A percentile compares a stretch with the other conserved stretches of the same genome.
Conservation (phyloP, 208 protist genomes). For the Trypanosoma mega region DNA sequence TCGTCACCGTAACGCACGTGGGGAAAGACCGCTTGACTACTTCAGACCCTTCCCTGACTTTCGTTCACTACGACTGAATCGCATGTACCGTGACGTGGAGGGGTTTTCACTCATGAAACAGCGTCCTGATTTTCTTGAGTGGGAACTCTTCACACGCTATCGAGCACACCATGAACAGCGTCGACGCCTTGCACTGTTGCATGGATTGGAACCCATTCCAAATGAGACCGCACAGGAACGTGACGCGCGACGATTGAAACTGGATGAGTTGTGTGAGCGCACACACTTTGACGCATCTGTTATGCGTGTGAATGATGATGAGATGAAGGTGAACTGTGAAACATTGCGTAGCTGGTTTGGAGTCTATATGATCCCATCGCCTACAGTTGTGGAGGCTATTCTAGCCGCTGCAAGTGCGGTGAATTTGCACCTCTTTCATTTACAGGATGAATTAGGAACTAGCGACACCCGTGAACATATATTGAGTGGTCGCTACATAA, state of each 20-base stretch:
- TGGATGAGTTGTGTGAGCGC: conserved; percentile 83
- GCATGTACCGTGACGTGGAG: conserved; percentile 83
- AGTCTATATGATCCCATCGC: conserved; percentile 82
- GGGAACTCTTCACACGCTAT: conserved; percentile 90
- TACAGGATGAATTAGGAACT: conserved; percentile 53
- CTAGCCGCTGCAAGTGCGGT: conserved; percentile 34
- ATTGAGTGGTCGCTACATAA: conserved; percentile 81
- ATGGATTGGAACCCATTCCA: conserved; percentile 81
- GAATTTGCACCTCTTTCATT: conserved; percentile 58
- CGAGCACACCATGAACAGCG: conserved; percentile 88
- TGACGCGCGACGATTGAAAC: conserved; percentile 47
- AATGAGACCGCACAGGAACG: conserved; percentile 87
- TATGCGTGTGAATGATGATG: conserved; percentile 54
- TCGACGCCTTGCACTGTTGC: conserved; percentile 68
- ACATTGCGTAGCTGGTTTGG: conserved; percentile 87
- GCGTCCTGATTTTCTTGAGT: conserved; percentile 82
- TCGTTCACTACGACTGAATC: conserved; percentile 67
- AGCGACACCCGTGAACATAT: conserved; percentile 83
- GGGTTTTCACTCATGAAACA: conserved; percentile 87
- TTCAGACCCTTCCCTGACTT: conserved; percentile 88
- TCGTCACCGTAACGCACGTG: conserved; percentile 77
- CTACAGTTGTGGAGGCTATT: conserved; percentile 66
- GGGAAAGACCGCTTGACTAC: conserved; percentile 85
- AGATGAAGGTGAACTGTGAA: conserved; percentile 58
- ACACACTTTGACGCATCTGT: conserved; percentile 73